Conservation (phyloP, 2,329 filamentous ascomycete genomes). For the Teratosphaeria zuluensis region DNA sequence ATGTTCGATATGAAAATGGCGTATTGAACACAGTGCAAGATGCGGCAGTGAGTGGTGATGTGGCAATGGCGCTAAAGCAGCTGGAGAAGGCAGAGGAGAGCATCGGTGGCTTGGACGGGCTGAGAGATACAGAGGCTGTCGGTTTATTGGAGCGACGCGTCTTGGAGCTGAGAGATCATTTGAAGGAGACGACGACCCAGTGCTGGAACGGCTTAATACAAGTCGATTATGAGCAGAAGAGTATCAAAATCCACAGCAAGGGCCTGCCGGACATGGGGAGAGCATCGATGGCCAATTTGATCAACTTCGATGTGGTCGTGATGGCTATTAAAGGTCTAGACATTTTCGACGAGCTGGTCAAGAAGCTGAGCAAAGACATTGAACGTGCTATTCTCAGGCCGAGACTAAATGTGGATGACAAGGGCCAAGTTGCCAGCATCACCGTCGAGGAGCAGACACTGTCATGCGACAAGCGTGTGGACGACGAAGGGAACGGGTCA, state of each 20-base stretch:
- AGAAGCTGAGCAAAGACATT: conserved; percentile 20
- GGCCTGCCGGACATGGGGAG: neutral
- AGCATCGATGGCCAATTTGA: neutral
- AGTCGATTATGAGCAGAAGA: conserved; percentile 47
- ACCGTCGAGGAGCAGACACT: conserved; percentile 17
- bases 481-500: conserved; percentile 8
- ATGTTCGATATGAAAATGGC: conserved; percentile 41
- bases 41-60: conserved; percentile 34
- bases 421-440: conserved; percentile 10
- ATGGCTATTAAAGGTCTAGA: conserved; percentile 13
- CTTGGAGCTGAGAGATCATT: conserved; percentile 54
- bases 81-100: conserved; percentile 43
- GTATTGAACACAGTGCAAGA: conserved; percentile 38
- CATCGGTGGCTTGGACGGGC: conserved; percentile 50
- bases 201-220: conserved; percentile 63
- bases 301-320: conserved; percentile 9
- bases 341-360: conserved; percentile 17
- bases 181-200: conserved; percentile 56
- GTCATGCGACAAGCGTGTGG: conserved; percentile 10
- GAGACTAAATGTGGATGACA: conserved; percentile 12
- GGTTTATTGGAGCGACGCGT: conserved; percentile 56
- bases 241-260: conserved; percentile 42
- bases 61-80: conserved; percentile 39
- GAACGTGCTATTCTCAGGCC: conserved; percentile 21
- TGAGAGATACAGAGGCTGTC: conserved; percentile 52